Evolutionary conservation across 2,329 filamentous ascomycete species (phyloP), one percentile per base, ranked within the genome.

Genomic region (Aspergillus quadricinctus): DNA sequence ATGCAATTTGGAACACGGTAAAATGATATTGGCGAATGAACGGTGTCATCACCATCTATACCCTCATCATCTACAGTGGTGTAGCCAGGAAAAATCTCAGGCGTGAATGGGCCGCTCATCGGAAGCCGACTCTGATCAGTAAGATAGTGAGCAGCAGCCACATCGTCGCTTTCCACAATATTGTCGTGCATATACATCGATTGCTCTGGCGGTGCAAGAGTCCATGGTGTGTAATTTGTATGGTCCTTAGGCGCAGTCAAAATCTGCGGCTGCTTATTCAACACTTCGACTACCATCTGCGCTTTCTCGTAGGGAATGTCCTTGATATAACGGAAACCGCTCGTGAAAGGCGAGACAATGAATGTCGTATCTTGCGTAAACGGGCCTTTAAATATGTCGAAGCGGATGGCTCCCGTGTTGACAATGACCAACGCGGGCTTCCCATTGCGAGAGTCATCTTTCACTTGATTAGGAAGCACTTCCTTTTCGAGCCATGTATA

Each of bases 341-440:
- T 96, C 1, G 84, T 85, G 70, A 99, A 99, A 0, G 94, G 94
- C 8, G 89, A 95, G 28, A 97, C 82, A 41, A 93, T 87, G 69
- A 86, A 97, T 0, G 89, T 90, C 3, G 87, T 88, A 70, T 99
- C 94, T 41, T 86, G 85, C 0, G 94, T 97, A 69, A 97, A 97
- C 0, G 87, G 80, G 0, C 94, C 94, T 71, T 93, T 86, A 80
- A 97, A 96, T 59, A 99, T 89, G 72, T 99, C 94, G 72, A 97
- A 99, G 48, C 94, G 89, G 62, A 99, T 86, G 3, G 89, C 90
- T 27, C 94, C 94, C 0, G 90, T 96, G 74, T 99, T 99, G 55
- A 89, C 80, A 51, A 97, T 84, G 29, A 88, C 86, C 10, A 97
- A 76, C 3, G 69, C 65, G 9, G 91, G 81, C 43, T 82, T 80